These are phyloP conservation scores for Candida sithepensis DNA, from an alignment of 805 yeast species.

Conservation along the genomic window DNA sequence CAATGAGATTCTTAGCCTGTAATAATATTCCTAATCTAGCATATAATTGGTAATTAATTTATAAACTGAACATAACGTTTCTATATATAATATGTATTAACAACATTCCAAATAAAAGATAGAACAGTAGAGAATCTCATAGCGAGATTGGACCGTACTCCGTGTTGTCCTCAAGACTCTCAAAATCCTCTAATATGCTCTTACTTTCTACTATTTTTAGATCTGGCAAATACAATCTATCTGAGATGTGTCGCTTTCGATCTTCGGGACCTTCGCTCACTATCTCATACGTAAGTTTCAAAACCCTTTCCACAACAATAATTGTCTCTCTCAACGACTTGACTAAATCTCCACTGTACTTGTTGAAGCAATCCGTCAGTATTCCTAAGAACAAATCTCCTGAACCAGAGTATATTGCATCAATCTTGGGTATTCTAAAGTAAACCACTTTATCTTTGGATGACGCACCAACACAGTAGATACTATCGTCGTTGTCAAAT, in stretches of 20 bases:
- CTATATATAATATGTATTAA: neutral
- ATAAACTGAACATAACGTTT: neutral
- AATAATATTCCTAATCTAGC: neutral
- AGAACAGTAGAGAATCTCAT: neutral
- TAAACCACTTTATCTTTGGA: slow-evolving; percentile 25
- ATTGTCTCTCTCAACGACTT: slow-evolving; percentile 39
- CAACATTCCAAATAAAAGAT: neutral
- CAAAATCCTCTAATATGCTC: slow-evolving; percentile 13
- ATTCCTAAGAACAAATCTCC: slow-evolving; percentile 72
- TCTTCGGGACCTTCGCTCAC: slow-evolving; percentile 3
- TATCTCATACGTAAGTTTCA: slow-evolving; percentile 36
- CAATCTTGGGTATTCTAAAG: slow-evolving; percentile 43
- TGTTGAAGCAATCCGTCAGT: slow-evolving; percentile 46
- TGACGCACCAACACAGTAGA: slow-evolving; percentile 42
- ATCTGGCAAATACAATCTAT: slow-evolving; percentile 36
- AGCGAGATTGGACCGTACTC: neutral
- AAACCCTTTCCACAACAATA: slow-evolving; percentile 38
- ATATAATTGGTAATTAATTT: neutral
- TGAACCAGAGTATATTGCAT: slow-evolving; percentile 66
- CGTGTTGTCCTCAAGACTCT: neutral
- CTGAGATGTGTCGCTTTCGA: slow-evolving; percentile 9
- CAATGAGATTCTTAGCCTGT: slow-evolving; percentile 1
- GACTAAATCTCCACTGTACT: slow-evolving; percentile 25
- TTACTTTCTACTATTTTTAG: slow-evolving; percentile 43
- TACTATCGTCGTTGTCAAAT: slow-evolving; percentile 21